Base-by-base conservation (phyloP, 2,329 filamentous ascomycete species). In the Diaporthe eres region DNA sequence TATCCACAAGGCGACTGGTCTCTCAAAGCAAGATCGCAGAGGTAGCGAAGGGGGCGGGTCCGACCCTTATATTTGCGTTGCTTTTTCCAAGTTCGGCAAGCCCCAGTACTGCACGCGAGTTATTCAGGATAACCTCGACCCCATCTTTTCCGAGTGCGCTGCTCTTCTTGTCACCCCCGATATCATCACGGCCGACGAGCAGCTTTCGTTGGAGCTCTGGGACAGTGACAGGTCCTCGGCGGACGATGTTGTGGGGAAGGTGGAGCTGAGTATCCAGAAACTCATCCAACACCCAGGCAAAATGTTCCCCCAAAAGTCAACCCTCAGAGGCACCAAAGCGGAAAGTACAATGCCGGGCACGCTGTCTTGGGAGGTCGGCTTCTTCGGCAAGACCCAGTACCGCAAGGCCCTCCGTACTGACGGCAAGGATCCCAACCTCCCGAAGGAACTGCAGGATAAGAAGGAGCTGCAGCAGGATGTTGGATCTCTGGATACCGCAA, bases 91-190 rank as follows among this genome's bases (percentile, higher is more conserved):
- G 84, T 98, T 98, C 80, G 94, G 94, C 74, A 99, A 99, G 85
- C 96, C 96, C 2, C 97, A 98, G 91, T 98, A 98, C 85, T 98
- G 96, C 84, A 98, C 97, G 1, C 92, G 97, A 65, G 96, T 98
- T 71, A 98, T 98, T 78, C 95, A 96, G 71, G 96, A 98, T 81
- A 94, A 98, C 79, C 89, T 98, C 73, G 98, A 98, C 81, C 97
- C 97, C 0, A 89, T 98, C 6, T 98, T 97, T 87, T 94, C 97
- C 81, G 97, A 98, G 85, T 94, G 92, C 2, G 92, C 94, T 58
- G 95, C 95, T 1, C 88, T 98, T 25, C 87, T 98, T 22, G 94
- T 99, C 8, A 98, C 94, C 0, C 90, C 94, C 0, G 96, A 98
- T 78, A 88, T 98, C 72, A 95, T 98, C 86, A 97, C 97, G 84